These are phyloP conservation scores for Panellus pusillus DNA, from an alignment of 768 basidiomycete genomes.

Conservation along the genomic window DNA sequence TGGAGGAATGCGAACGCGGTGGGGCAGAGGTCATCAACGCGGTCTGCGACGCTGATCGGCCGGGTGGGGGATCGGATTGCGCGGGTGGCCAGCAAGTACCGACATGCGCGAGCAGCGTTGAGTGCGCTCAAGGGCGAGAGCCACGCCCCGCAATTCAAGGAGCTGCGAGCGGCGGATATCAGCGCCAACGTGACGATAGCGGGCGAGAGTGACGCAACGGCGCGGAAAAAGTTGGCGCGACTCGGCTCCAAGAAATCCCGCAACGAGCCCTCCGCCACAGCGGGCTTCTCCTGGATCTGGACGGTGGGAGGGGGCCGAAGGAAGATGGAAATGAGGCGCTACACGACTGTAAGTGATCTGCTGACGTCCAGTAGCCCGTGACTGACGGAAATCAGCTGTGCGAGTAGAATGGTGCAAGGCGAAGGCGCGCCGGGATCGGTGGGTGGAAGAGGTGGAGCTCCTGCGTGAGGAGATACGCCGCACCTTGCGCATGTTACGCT, in stretches of 20 bases:
- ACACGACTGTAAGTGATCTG: not conserved
- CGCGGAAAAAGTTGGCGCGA: not conserved
- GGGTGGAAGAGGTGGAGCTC: slow-evolving; percentile 20
- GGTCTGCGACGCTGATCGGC: slow-evolving; percentile 1
- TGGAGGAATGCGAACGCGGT: slow-evolving; percentile 5
- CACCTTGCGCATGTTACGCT: not conserved
- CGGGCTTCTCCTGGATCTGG: slow-evolving; percentile 12
- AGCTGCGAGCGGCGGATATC: not conserved
- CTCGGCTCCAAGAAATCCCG: not conserved
- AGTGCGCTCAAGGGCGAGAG: not conserved
- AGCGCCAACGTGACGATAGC: no score
- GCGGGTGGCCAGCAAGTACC: not conserved
- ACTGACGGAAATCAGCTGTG: slow-evolving; percentile 1
- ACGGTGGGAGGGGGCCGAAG: not conserved
- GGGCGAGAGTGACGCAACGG: not conserved
- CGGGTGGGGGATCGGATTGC: slow-evolving; percentile 4
- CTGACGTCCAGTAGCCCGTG: not conserved
- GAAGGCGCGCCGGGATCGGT: not conserved
- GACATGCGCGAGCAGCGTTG: not conserved
- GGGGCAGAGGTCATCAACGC: not conserved
- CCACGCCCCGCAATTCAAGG: slow-evolving; percentile 3
- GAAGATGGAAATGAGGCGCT: not conserved
- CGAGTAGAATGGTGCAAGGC: slow-evolving; percentile 17
- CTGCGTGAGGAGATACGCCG: slow-evolving; percentile 19
- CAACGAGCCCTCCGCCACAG: not conserved